Evolutionary conservation across 2,329 filamentous ascomycete genomes (phyloP).

Genomic region (Colletotrichum tanaceti): DNA sequence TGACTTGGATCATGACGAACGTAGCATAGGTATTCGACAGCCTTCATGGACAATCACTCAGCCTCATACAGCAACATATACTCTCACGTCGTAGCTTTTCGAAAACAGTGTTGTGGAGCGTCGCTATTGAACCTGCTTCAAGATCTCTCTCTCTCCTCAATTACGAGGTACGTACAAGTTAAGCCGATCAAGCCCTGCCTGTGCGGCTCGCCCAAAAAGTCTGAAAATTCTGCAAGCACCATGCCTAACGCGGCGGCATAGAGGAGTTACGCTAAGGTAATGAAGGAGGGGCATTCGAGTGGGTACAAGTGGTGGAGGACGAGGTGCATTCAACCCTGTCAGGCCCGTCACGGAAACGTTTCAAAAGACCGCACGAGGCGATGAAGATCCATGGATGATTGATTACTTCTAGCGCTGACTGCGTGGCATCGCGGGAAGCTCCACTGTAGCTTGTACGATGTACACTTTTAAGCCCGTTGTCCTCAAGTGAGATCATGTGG

Average conservation of each 20-base stretch:
- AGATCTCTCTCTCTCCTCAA: too few relatives aligned
- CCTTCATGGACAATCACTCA: too few relatives aligned
- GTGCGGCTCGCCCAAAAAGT: too few relatives aligned
- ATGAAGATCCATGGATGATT: slow-evolving; percentile 17
- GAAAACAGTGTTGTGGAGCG: too few relatives aligned
- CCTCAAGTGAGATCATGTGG: too few relatives aligned
- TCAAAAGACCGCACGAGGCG: background rate
- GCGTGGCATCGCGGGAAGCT: slow-evolving; percentile 1
- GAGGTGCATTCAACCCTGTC: slow-evolving; percentile 9
- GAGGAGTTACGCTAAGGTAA: background rate
- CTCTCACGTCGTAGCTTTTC: too few relatives aligned
- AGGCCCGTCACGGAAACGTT: slow-evolving; percentile 15
- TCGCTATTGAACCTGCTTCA: too few relatives aligned
- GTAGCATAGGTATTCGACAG: too few relatives aligned
- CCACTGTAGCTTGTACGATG: too few relatives aligned
- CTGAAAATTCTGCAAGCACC: background rate
- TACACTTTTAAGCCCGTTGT: too few relatives aligned
- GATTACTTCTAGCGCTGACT: slow-evolving; percentile 18
- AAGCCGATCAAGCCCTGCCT: background rate
- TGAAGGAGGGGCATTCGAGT: slow-evolving; percentile 13
- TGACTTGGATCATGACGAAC: too few relatives aligned
- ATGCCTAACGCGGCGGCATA: background rate
- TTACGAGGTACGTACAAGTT: background rate
- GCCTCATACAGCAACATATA: too few relatives aligned
- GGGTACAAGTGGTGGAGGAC: slow-evolving; percentile 13